These are phyloP conservation scores for Coemansia sp. DNA, from an alignment of 192 early-diverging fungal genomes.

Conservation along the genomic window DNA sequence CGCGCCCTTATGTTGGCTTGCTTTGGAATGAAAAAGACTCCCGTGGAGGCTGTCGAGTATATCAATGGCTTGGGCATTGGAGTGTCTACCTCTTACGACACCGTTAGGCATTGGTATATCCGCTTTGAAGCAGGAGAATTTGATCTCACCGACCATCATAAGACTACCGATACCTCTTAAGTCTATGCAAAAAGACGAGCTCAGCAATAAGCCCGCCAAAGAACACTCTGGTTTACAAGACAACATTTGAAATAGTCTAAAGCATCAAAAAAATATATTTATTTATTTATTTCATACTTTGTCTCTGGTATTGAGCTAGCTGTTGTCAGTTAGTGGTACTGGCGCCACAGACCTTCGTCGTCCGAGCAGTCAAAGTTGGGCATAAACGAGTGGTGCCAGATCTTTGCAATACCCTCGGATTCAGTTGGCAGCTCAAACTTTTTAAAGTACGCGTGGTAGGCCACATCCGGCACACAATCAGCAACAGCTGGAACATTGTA, in stretches of 20 bases:
- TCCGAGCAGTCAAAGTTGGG: conserved; percentile 26
- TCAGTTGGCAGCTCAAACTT: conserved; percentile 22
- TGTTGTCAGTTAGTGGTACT: conserved; percentile 24
- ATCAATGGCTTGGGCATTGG: background rate
- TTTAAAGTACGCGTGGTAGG: conserved; percentile 50
- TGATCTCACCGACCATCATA: background rate
- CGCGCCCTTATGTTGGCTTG: background rate
- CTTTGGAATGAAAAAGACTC: background rate
- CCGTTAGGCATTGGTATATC: background rate
- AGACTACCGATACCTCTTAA: background rate
- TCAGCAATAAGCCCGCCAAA: no score
- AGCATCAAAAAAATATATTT: no score
- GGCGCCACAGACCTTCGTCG: conserved; percentile 44
- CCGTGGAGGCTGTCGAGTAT: background rate
- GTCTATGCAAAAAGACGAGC: background rate
- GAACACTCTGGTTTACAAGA: no score
- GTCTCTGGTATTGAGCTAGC: background rate
- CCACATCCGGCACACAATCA: conserved; percentile 41
- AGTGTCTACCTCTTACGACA: background rate
- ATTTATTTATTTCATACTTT: background rate
- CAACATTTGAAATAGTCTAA: background rate
- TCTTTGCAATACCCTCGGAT: conserved; percentile 29
- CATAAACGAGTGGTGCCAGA: conserved; percentile 34
- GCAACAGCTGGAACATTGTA: conserved; percentile 11
- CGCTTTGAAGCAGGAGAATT: background rate